Conservation (phyloP, 1,284 basidiomycete genomes). For the Anthracocystis setariae region DNA sequence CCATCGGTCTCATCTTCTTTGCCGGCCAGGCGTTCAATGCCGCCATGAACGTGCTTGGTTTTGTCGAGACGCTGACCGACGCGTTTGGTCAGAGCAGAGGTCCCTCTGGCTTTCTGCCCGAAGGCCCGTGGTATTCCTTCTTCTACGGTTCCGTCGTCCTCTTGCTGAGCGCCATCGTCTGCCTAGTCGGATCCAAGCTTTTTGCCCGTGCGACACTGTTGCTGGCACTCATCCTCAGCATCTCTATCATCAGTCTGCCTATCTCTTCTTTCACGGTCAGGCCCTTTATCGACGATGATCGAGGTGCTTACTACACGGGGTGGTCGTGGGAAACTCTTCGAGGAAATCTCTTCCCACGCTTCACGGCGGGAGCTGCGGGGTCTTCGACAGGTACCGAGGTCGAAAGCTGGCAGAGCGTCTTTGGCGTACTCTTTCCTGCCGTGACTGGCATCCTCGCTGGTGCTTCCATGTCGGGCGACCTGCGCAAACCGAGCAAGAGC, state of each 20-base stretch:
- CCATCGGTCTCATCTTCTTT: slow-evolving; percentile 66
- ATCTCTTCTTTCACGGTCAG: slow-evolving; percentile 57
- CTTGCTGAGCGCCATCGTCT: slow-evolving; percentile 60
- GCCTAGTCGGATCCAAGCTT: slow-evolving; percentile 63
- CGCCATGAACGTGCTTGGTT: slow-evolving; percentile 66
- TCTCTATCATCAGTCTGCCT: slow-evolving; percentile 62
- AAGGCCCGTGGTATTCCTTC: slow-evolving; percentile 64
- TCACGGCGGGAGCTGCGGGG: slow-evolving; percentile 64
- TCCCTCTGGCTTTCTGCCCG: slow-evolving; percentile 53
- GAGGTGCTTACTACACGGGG: slow-evolving; percentile 64
- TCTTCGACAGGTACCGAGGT: slow-evolving; percentile 48
- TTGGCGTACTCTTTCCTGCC: slow-evolving; percentile 66
- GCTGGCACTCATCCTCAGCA: slow-evolving; percentile 59
- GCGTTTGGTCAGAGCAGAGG: slow-evolving; percentile 58
- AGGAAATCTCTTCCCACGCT: slow-evolving; percentile 62
- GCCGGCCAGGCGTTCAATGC: slow-evolving; percentile 65
- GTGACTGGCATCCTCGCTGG: slow-evolving; percentile 66
- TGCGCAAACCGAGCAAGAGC: slow-evolving; percentile 67
- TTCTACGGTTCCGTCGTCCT: slow-evolving; percentile 62
- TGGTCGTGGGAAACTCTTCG: slow-evolving; percentile 61
- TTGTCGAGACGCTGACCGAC: slow-evolving; percentile 65
- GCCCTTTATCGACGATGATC: slow-evolving; percentile 61
- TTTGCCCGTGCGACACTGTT: slow-evolving; percentile 63
- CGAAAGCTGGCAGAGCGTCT: slow-evolving; percentile 64
- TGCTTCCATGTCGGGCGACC: slow-evolving; percentile 66